Percentiles rank a stretch among this genome's conserved stretches.
phyloP scores from a whole-genome alignment of 495 filamentous ascomycete species.

The Cercophora sp. region DNA sequence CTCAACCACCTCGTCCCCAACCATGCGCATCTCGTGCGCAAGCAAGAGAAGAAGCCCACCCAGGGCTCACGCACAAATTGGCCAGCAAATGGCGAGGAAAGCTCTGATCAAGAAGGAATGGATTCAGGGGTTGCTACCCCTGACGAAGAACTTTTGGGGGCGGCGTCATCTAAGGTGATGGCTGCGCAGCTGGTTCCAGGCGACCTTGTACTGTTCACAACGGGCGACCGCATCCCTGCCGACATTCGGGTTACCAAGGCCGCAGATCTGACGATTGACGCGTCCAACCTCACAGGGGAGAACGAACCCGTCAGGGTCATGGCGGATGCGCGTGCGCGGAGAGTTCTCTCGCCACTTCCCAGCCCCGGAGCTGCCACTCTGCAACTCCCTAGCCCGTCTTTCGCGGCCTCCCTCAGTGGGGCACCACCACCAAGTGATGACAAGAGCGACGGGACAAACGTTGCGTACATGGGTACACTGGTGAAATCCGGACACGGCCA shows the following conservation, averaged over 20 bases:
- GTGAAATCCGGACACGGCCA: conserved; percentile 95
- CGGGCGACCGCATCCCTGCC: conserved; percentile 92
- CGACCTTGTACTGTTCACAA: conserved; percentile 88
- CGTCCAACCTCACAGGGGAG: conserved; percentile 95
- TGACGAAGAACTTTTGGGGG: conserved; percentile 56
- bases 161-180: conserved; percentile 74
- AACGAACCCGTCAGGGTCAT: conserved; percentile 86
- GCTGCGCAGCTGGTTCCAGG: conserved; percentile 85
- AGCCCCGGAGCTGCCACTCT: conserved; percentile 18
- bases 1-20: conserved; percentile 91
- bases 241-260: conserved; percentile 92
- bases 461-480: conserved; percentile 97
- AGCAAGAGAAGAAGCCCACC: conserved; percentile 33
- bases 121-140: conserved; percentile 35
- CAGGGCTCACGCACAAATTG: conserved; percentile 33
- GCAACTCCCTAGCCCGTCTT: conserved; percentile 37
- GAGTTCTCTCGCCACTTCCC: conserved; percentile 21
- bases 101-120: conserved; percentile 23
- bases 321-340: conserved; percentile 64
- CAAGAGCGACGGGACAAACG: conserved; percentile 54
- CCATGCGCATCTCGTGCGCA: conserved; percentile 84
- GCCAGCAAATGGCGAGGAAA: conserved; percentile 38
- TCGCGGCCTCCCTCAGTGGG: no score
- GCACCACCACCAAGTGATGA: conserved; percentile 17
- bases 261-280: conserved; percentile 85